A percentile compares a stretch with the other conserved stretches of the same genome.
phyloP scores from a whole-genome alignment of 352 stramenopile species.

The Globisporangium cederbergense region DNA sequence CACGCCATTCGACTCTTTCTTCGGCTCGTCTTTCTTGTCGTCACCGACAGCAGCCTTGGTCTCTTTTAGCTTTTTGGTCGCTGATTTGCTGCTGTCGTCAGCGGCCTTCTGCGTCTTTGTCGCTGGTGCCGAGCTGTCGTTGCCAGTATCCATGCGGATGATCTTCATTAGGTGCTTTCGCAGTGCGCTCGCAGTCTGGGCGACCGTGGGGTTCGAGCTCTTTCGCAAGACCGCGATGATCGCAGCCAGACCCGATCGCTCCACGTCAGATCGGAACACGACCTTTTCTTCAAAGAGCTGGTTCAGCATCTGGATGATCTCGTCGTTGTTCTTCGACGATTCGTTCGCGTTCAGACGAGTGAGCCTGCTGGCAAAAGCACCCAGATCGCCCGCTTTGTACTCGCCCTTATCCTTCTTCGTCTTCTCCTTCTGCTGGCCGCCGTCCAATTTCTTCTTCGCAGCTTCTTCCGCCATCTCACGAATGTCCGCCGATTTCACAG shows the following conservation, averaged over 20 bases:
- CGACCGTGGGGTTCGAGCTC: constrained; percentile 63
- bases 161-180: constrained; percentile 79
- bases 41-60: constrained; percentile 6
- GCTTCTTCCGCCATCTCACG: constrained; percentile 69
- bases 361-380: constrained; percentile 58
- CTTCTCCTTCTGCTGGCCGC: constrained; percentile 31
- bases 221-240: constrained; percentile 69
- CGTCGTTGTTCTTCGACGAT: constrained; percentile 74
- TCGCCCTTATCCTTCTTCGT: constrained; percentile 57
- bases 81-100: constrained; percentile 37
- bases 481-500: constrained; percentile 74
- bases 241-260: constrained; percentile 61
- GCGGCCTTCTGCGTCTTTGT: constrained; percentile 16
- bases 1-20: not conserved
- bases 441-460: constrained; percentile 47
- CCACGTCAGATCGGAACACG: constrained; percentile 67
- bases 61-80: constrained; percentile 20
- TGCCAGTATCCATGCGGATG: constrained; percentile 44
- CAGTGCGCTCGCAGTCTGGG: constrained; percentile 65
- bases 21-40: not conserved
- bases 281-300: constrained; percentile 67
- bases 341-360: constrained; percentile 55
- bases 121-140: constrained; percentile 17
- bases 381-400: constrained; percentile 65
- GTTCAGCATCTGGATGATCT: constrained; percentile 69